phyloP scores from a whole-genome alignment of 495 filamentous ascomycete genomes.

The Apiosordaria backusii region DNA sequence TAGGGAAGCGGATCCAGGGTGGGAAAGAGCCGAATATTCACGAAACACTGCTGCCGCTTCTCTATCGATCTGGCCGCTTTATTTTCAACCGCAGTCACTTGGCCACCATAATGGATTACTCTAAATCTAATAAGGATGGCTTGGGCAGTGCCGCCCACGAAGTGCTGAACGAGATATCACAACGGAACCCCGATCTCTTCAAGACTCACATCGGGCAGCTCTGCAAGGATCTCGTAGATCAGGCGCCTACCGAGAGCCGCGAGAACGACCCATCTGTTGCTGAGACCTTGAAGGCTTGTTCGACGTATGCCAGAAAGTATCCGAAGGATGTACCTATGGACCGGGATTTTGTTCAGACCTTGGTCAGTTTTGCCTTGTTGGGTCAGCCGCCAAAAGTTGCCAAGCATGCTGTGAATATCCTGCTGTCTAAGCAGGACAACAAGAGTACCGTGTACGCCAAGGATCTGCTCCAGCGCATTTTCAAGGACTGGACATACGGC shows the following conservation, averaged over 20 bases:
- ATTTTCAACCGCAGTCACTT: conserved; percentile 94
- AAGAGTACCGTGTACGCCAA: conserved; percentile 79
- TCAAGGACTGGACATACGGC: conserved; percentile 74
- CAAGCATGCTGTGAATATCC: conserved; percentile 88
- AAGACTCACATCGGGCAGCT: conserved; percentile 90
- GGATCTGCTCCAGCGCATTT: conserved; percentile 70
- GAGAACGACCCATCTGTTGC: conserved; percentile 65
- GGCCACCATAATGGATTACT: conserved; percentile 80
- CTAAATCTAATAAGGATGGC: conserved; percentile 72
- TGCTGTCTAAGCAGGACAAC: conserved; percentile 74
- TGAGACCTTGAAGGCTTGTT: conserved; percentile 88
- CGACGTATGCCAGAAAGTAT: conserved; percentile 80
- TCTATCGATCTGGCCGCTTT: conserved; percentile 78
- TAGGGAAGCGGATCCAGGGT: conserved; percentile 71
- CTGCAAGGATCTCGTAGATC: conserved; percentile 75
- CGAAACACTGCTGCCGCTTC: conserved; percentile 75
- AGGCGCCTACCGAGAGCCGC: conserved; percentile 66
- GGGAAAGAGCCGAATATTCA: conserved; percentile 53
- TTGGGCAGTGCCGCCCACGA: conserved; percentile 80
- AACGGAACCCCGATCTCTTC: conserved; percentile 80
- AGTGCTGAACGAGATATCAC: conserved; percentile 88
- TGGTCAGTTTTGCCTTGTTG: conserved; percentile 75
- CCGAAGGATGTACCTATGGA: conserved; percentile 81
- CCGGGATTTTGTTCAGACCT: conserved; percentile 75
- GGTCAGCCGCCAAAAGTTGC: conserved; percentile 78